Percentiles rank a stretch among this genome's conserved stretches.
Evolutionary conservation across 345 rosid species (phyloP).

Genomic region (Eucalyptus tenuipes): DNA sequence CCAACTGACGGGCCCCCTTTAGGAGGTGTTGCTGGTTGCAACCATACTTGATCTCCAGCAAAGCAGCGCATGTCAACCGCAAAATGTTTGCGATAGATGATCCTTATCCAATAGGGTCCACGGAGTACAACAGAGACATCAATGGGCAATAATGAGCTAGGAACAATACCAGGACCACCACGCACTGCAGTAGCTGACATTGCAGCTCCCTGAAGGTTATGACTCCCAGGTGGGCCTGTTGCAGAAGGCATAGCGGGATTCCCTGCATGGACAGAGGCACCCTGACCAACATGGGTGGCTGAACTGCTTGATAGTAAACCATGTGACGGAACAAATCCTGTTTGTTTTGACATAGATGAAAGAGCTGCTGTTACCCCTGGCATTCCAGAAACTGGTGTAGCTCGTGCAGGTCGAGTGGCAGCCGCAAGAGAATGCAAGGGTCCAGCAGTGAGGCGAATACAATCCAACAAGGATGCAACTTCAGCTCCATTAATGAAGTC

Average conservation of each 20-base stretch:
- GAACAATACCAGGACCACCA: constrained; percentile 96
- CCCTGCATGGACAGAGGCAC: constrained; percentile 27
- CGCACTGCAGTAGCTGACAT: constrained; percentile 79
- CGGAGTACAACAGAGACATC: constrained; percentile 99
- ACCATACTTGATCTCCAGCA: constrained; percentile 99
- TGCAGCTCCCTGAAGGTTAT: constrained; percentile 55
- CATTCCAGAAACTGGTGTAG: constrained; percentile 55
- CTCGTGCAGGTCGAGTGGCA: constrained; percentile 98
- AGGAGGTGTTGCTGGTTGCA: constrained; percentile 99
- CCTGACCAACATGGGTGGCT: constrained; percentile 36
- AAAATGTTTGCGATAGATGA: constrained; percentile 90
- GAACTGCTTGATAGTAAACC: constrained; percentile 35
- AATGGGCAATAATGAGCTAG: constrained; percentile 90
- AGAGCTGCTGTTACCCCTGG: constrained; percentile 38
- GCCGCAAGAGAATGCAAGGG: constrained; percentile 94
- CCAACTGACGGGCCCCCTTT: constrained; percentile 85
- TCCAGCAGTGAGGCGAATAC: constrained; percentile 95
- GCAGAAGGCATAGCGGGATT: constrained; percentile 31
- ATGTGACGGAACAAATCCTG: constrained; percentile 46
- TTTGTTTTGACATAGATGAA: constrained; percentile 51
- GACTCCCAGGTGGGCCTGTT: constrained; percentile 50
- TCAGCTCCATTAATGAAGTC: constrained; percentile 95
- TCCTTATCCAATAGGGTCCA: constrained; percentile 96
- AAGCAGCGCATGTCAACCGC: constrained; percentile 99
- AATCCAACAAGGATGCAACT: constrained; percentile 92